These are phyloP conservation scores for Xylariaceae sp. DNA, from an alignment of 2,329 filamentous ascomycete genomes.

Conservation along the genomic window DNA sequence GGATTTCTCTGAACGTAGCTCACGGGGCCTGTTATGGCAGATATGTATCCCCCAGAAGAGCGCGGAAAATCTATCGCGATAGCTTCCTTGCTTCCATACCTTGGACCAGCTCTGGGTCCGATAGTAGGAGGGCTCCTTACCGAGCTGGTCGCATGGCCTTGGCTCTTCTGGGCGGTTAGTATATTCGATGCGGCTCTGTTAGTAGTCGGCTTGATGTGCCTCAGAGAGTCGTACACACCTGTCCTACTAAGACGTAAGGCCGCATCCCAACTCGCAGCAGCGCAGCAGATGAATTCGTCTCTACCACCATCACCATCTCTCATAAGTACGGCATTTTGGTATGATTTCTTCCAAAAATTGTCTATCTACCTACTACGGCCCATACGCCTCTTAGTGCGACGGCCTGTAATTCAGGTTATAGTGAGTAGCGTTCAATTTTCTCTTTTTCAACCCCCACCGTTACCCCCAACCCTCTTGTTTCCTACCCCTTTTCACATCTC, in stretches of 20 bases:
- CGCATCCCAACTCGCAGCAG: slow-evolving; percentile 43
- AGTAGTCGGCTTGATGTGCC: slow-evolving; percentile 55
- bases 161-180: slow-evolving; percentile 69
- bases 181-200: slow-evolving; percentile 61
- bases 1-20: slow-evolving; percentile 26
- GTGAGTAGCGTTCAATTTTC: too few species aligned
- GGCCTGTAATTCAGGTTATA: slow-evolving; percentile 51
- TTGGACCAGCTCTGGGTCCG: slow-evolving; percentile 69
- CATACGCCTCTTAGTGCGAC: slow-evolving; percentile 46
- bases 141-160: too few species aligned
- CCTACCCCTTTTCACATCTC: too few species aligned
- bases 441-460: too few species aligned
- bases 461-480: too few species aligned
- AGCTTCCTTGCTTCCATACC: slow-evolving; percentile 36
- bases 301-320: too few species aligned
- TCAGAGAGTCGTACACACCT: slow-evolving; percentile 66
- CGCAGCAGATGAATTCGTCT: slow-evolving; percentile 42
- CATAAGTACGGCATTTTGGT: too few species aligned
- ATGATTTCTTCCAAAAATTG: slow-evolving; percentile 30
- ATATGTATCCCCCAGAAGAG: slow-evolving; percentile 40
- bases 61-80: slow-evolving; percentile 42
- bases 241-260: slow-evolving; percentile 62
- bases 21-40: slow-evolving; percentile 39
- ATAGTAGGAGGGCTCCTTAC: slow-evolving; percentile 66
- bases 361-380: slow-evolving; percentile 47